A percentile compares a stretch with the other conserved stretches of the same genome.
phyloP scores from a whole-genome alignment of 2,329 filamentous ascomycete genomes.

The Penicillium decumbens region DNA sequence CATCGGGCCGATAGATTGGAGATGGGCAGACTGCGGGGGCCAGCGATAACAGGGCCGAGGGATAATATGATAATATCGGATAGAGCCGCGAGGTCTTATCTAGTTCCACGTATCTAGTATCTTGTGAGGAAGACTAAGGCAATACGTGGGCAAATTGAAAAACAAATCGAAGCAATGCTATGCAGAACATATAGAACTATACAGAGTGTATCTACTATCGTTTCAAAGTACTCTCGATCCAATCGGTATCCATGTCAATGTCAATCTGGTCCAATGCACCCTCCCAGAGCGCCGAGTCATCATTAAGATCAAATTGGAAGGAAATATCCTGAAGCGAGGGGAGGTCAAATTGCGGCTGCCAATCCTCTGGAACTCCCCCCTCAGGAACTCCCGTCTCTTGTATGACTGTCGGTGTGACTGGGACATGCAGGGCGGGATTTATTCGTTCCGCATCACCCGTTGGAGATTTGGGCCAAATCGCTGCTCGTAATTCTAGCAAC shows the following conservation, averaged over 20 bases:
- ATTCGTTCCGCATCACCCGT: slow-evolving; percentile 1
- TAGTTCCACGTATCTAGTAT: background rate
- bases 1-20: slow-evolving; percentile 19
- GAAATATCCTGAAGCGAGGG: slow-evolving; percentile 30
- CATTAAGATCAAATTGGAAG: slow-evolving; percentile 35
- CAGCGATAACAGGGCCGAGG: too few species aligned
- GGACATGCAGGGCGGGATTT: slow-evolving; percentile 4
- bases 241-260: slow-evolving; percentile 42
- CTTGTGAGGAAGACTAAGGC: background rate
- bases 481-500: slow-evolving; percentile 34
- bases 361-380: slow-evolving; percentile 10
- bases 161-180: background rate
- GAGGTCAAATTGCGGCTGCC: slow-evolving; percentile 19
- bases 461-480: slow-evolving; percentile 23
- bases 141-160: background rate
- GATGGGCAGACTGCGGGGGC: background rate
- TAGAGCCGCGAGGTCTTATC: background rate
- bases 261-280: slow-evolving; percentile 40
- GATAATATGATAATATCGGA: background rate
- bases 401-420: slow-evolving; percentile 12
- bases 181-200: background rate
- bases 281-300: slow-evolving; percentile 42
- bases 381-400: background rate
- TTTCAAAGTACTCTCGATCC: slow-evolving; percentile 33
- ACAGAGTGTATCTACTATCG: slow-evolving; percentile 10